Evolutionary conservation across 2,329 filamentous ascomycete genomes (phyloP), one percentile per base, ranked within the genome.

Genomic region (Aspergillus sp.): DNA sequence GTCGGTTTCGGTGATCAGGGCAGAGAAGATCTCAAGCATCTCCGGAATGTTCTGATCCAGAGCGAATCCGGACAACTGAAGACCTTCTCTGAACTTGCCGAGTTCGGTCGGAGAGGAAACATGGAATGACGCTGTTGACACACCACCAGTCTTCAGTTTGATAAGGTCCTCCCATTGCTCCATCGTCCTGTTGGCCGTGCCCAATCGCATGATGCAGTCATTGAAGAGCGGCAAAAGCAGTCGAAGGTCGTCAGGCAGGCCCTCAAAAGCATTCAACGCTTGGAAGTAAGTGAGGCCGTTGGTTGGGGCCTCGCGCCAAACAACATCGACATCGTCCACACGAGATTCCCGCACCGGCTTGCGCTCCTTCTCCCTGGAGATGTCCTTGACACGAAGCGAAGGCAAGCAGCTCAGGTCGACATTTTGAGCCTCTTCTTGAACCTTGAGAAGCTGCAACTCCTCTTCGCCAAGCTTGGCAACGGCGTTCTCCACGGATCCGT

Each of bases 281-380:
- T 90, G 85, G 74, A 98, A 95, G 66, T 98, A 98, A 1, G 91
- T 97, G 49, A 98, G 73, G 0, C 93, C 93, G 60, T 98, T 98
- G 0, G 93, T 98, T 2, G 89, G 87, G 6, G 90, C 89, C 67
- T 95, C 88, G 44, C 86, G 84, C 90, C 90, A 96, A 60, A 96
- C 88, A 3, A 93, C 81, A 41, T 85, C 82, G 37, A 85, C 79
- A 33, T 79, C 77, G 38, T 81, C 78, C 7, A 86, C 65, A 9
- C 74, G 72, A 35, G 72, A 75, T 54, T 82, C 73, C 17, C 77
- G 72, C 20, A 83, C 64, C n/a, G 86, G 81, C 53, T 91, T 87
- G 47, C 80, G 79, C 59, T 90, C 86, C 62, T 87, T 88, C 51
- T 80, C 74, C 47, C 90, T 81, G 0, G 89, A 86, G 49, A 98